Percentiles rank a stretch among this genome's conserved stretches.
Conservation (phyloP, 495 filamentous ascomycete genomes). For the Tuber calosporum region DNA sequence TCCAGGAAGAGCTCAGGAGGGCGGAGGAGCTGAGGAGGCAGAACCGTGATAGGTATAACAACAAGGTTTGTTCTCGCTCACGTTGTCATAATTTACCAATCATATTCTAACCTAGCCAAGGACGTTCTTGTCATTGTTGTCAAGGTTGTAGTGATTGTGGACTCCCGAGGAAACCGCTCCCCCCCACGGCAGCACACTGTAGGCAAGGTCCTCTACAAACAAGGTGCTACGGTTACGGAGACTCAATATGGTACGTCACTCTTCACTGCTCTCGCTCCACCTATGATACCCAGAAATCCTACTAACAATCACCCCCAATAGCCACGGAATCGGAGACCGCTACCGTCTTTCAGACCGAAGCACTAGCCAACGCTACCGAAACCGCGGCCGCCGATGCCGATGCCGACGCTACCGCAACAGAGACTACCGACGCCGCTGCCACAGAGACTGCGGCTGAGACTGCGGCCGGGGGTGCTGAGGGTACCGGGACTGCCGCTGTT, state of each 20-base stretch:
- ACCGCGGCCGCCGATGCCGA: background rate
- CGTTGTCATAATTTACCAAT: background rate
- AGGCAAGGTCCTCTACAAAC: constrained; percentile 19
- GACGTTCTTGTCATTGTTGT: constrained; percentile 27
- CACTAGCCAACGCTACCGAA: background rate
- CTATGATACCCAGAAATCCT: constrained; percentile 6
- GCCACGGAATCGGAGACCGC: constrained; percentile 13
- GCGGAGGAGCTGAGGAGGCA: constrained; percentile 15
- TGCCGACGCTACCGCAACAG: background rate
- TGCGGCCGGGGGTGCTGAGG: background rate
- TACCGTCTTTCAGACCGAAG: constrained; percentile 18
- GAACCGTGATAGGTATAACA: constrained; percentile 10
- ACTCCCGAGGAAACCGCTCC: constrained; percentile 5
- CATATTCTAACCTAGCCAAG: constrained; percentile 12
- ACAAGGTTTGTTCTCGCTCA: constrained; percentile 20
- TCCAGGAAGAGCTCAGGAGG: constrained; percentile 16
- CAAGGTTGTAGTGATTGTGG: constrained; percentile 14
- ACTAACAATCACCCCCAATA: background rate
- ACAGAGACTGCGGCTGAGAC: constrained; percentile 4
- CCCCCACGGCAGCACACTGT: constrained; percentile 19
- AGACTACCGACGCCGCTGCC: background rate
- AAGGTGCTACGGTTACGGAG: constrained; percentile 7
- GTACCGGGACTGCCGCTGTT: background rate
- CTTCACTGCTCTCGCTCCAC: background rate
- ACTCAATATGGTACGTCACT: constrained; percentile 25